Evolutionary conservation across 2,329 filamentous ascomycete species (phyloP).

Genomic region (Diaporthe destruens): DNA sequence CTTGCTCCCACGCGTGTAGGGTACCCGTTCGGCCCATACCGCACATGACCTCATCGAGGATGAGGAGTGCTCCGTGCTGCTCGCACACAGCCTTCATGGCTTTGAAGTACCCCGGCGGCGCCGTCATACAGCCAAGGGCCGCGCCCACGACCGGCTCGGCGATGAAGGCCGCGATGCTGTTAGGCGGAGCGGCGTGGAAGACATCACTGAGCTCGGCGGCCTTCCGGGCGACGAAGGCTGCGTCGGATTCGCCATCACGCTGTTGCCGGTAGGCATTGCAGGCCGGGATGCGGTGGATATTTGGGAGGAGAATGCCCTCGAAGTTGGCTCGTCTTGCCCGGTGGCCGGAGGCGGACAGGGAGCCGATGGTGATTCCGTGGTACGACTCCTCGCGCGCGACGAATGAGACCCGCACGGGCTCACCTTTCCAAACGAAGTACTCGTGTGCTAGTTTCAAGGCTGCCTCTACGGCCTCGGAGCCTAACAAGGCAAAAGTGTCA

Average conservation of each 20-base stretch:
- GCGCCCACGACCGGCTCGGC: constrained; percentile 77
- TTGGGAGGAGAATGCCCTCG: constrained; percentile 65
- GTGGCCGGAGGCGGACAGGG: constrained; percentile 72
- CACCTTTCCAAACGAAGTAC: constrained; percentile 69
- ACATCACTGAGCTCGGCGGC: constrained; percentile 72
- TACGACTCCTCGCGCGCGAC: constrained; percentile 76
- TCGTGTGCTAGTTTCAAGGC: constrained; percentile 76
- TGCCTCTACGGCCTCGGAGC: constrained; percentile 77
- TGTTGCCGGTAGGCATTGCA: constrained; percentile 74
- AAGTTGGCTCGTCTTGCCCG: constrained; percentile 69
- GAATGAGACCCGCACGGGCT: constrained; percentile 68
- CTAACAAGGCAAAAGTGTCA: constrained; percentile 50
- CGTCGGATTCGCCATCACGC: constrained; percentile 61
- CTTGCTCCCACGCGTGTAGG: constrained; percentile 73
- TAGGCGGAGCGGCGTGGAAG: constrained; percentile 70
- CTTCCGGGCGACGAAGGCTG: constrained; percentile 68
- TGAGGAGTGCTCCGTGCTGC: constrained; percentile 78
- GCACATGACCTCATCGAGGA: constrained; percentile 84
- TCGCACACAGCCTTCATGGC: constrained; percentile 78
- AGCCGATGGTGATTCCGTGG: constrained; percentile 77
- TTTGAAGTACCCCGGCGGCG: constrained; percentile 75
- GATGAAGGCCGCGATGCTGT: constrained; percentile 75
- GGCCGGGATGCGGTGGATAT: constrained; percentile 69
- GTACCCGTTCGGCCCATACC: constrained; percentile 71
- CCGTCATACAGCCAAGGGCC: constrained; percentile 76